These are phyloP conservation scores for Miscanthus lutarioriparius DNA, from an alignment of 176 grass and related monocot genomes.

Conservation along the genomic window DNA sequence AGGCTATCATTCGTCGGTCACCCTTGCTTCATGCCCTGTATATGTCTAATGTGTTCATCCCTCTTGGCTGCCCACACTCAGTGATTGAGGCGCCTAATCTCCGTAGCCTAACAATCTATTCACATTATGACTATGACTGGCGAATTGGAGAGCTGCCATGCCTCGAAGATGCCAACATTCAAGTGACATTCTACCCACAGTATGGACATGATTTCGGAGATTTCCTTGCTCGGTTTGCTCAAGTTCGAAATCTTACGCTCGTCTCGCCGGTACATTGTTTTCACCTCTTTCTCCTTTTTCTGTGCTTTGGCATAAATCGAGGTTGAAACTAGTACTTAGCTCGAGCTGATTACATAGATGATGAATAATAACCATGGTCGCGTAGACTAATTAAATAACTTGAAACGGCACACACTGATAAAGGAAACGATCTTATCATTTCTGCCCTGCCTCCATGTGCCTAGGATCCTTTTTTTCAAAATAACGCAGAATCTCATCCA, in stretches of 20 bases:
- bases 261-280: background rate
- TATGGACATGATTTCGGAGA: background rate
- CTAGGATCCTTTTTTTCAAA: background rate
- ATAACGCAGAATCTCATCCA: background rate
- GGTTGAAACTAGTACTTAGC: background rate
- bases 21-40: background rate
- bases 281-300: background rate
- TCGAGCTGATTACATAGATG: background rate
- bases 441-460: background rate
- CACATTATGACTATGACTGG: background rate
- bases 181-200: background rate
- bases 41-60: background rate
- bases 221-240: slow-evolving; percentile 2
- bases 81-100: slow-evolving; percentile 27
- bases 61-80: background rate
- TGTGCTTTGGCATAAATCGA: too few species aligned
- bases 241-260: background rate
- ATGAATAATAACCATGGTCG: background rate
- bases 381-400: background rate
- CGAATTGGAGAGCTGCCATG: background rate
- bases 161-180: background rate
- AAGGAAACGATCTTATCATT: background rate
- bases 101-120: background rate
- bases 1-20: slow-evolving; percentile 13
- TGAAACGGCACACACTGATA: too few species aligned